phyloP scores from a whole-genome alignment of 1,284 basidiomycete species.

The Gymnopus androsaceus region DNA sequence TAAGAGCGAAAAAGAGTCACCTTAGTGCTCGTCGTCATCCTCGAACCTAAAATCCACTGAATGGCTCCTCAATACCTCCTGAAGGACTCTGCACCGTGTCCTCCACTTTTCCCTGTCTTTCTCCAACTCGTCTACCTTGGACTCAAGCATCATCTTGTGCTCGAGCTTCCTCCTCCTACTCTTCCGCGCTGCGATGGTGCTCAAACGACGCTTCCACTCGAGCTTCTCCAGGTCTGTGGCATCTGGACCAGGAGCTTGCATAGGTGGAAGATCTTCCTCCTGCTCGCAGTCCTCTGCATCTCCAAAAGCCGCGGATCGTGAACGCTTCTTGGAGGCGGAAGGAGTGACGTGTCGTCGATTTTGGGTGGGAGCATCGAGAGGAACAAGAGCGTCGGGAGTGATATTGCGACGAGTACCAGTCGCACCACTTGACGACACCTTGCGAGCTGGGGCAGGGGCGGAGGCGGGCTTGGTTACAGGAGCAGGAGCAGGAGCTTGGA shows the following conservation, averaged over 20 bases:
- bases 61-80: slow-evolving; percentile 48
- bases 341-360: slow-evolving; percentile 56
- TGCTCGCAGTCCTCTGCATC: slow-evolving; percentile 43
- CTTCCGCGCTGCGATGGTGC: slow-evolving; percentile 78
- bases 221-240: slow-evolving; percentile 63
- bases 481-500: slow-evolving; percentile 22
- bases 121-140: slow-evolving; percentile 46
- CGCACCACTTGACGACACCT: slow-evolving; percentile 20
- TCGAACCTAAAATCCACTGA: slow-evolving; percentile 29
- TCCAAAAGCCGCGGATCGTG: slow-evolving; percentile 48
- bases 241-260: slow-evolving; percentile 33
- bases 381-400: slow-evolving; percentile 50
- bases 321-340: slow-evolving; percentile 59
- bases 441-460: slow-evolving; percentile 43
- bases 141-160: slow-evolving; percentile 66
- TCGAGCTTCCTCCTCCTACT: slow-evolving; percentile 77
- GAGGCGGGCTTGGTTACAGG: neutral
- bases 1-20: neutral
- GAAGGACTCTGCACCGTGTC: slow-evolving; percentile 48
- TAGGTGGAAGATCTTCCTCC: slow-evolving; percentile 31
- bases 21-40: neutral
- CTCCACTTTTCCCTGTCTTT: slow-evolving; percentile 60
- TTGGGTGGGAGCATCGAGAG: slow-evolving; percentile 60
- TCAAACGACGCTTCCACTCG: slow-evolving; percentile 76
- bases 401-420: slow-evolving; percentile 60